A percentile compares a stretch with the other conserved stretches of the same genome.
Evolutionary conservation across 2,329 filamentous ascomycete genomes (phyloP).

Genomic region (Aspergillus udagawae): DNA sequence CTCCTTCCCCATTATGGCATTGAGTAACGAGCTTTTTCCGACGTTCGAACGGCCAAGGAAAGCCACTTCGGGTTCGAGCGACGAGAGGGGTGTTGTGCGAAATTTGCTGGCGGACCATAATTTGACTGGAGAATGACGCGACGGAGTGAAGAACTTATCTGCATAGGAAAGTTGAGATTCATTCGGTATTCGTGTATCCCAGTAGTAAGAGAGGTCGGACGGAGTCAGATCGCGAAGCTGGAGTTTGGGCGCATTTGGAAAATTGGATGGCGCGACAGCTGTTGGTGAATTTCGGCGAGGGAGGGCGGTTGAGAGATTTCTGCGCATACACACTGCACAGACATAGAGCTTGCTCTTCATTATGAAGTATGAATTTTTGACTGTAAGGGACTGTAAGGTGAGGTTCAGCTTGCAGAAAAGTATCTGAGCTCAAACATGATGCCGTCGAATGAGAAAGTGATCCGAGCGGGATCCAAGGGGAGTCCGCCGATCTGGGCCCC

Average conservation of each 20-base stretch:
- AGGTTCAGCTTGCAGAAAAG: not conserved
- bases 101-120: constrained; percentile 60
- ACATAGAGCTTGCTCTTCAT: constrained; percentile 7
- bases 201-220: constrained; percentile 43
- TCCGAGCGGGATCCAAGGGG: constrained; percentile 5
- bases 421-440: not conserved
- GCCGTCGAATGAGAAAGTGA: constrained; percentile 9
- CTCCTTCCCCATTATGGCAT: constrained; percentile 54
- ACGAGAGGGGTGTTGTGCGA: constrained; percentile 53
- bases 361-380: not conserved
- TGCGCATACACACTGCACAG: constrained; percentile 7
- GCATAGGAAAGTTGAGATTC: constrained; percentile 43
- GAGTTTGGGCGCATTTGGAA: constrained; percentile 22
- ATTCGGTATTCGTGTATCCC: constrained; percentile 48
- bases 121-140: constrained; percentile 49
- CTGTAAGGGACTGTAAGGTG: not conserved
- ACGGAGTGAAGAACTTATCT: constrained; percentile 42
- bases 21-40: constrained; percentile 64
- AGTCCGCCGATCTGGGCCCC: constrained; percentile 7
- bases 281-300: constrained; percentile 9
- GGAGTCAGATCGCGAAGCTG: constrained; percentile 29
- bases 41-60: constrained; percentile 69
- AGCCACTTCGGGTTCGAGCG: constrained; percentile 56
- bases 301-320: constrained; percentile 1
- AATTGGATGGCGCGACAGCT: constrained; percentile 6